Percentiles rank a stretch among this genome's conserved stretches.
Conservation (phyloP, 495 filamentous ascomycete species). For the Daldinia grandis region DNA sequence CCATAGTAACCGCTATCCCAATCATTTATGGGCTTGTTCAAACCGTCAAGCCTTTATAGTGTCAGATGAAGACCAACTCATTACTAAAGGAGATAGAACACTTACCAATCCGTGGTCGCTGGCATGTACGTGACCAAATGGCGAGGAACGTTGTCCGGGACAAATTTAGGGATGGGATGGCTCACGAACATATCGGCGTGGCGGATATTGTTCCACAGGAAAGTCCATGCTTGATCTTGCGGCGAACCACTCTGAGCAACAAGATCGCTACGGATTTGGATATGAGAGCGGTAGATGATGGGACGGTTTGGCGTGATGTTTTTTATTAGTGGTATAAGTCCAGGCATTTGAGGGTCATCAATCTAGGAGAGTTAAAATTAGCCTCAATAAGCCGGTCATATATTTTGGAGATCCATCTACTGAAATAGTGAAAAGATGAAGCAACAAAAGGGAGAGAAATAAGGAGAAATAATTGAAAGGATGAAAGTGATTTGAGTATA, state of each 20-base stretch:
- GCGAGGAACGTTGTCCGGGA: conserved; percentile 71
- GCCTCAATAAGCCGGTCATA: background rate
- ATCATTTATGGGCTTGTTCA: conserved; percentile 79
- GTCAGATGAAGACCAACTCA: background rate
- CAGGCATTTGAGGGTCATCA: conserved; percentile 91
- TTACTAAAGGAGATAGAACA: background rate
- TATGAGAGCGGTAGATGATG: conserved; percentile 83
- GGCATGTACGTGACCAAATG: conserved; percentile 80
- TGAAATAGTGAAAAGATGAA: background rate
- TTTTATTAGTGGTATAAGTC: conserved; percentile 80
- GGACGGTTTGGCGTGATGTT: conserved; percentile 74
- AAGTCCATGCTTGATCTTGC: conserved; percentile 79
- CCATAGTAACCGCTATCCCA: conserved; percentile 83
- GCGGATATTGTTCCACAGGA: conserved; percentile 77
- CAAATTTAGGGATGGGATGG: conserved; percentile 81
- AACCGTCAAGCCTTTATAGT: conserved; percentile 74
- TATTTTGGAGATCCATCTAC: too few species aligned
- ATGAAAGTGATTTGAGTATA: background rate
- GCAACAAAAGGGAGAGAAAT: too few species aligned
- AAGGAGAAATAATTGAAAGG: background rate
- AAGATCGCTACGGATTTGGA: conserved; percentile 83
- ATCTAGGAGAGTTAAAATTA: conserved; percentile 51
- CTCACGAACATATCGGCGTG: conserved; percentile 82
- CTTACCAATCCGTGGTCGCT: conserved; percentile 83
- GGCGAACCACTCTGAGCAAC: conserved; percentile 67